Evolutionary conservation across 257 asterid genomes (phyloP), one percentile per base, ranked within the genome.

Genomic region (Solanum pinnatisectum): DNA sequence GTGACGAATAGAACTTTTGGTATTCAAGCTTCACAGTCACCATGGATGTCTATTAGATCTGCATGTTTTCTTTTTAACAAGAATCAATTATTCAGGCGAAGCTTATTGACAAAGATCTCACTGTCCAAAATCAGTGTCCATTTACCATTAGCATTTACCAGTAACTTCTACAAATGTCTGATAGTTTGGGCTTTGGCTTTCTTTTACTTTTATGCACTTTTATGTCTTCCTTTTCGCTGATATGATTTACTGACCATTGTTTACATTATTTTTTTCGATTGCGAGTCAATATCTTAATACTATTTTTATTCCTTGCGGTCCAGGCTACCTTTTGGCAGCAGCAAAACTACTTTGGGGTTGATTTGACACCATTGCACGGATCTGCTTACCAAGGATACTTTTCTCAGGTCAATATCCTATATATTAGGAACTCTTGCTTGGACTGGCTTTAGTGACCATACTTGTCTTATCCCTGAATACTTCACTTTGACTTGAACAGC

Each of bases 261-360:
- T 79, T 27, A 27, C 40, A 25, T 79, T 44, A 8, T 78, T 10
- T n/a, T 77, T 74, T 78, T 9, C 39, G 9, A 46, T 33, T 27
- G 42, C 11, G 18, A 49, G 85, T 27, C 85, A 49, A 46, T 73
- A 15, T 60, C 52, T 88, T 79, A 39, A 85, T 77, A 6, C 89
- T 90, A 42, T 88, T 88, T 56, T 89, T 88, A 85, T 83, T 91
- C 44, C 70, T 89, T 91, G 83, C 89, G 46, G 65, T 90, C 40
- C 93, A 97, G 99, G 98, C 99, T 88, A 93, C 96, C 88, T 97
- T 97, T 90, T 97, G 99, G 99, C 99, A 96, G 94, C 99, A 97
- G 89, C 96, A 95, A 88, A 96, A 96, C 88, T 97, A 96, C 88
- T 97, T 94, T 83, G 98, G 98, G 86, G 99, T 97, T 67, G 93